phyloP scores from a whole-genome alignment of 163 green algal genomes.

The Prototheca cutis region DNA sequence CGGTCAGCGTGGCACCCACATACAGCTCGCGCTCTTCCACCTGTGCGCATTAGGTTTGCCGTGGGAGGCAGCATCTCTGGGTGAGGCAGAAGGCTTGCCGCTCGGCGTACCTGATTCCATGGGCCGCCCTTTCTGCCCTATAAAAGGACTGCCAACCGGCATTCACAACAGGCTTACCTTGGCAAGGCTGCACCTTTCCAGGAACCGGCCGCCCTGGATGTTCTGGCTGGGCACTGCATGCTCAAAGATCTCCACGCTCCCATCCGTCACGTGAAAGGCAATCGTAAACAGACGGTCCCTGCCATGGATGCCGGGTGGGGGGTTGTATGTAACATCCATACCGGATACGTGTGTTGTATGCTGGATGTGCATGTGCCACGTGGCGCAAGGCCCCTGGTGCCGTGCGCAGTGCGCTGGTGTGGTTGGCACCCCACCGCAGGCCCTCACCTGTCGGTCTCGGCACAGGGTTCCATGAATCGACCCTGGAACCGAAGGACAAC shows the following conservation, averaged over 20 bases:
- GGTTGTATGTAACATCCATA: not conserved
- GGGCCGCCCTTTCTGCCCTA: not conserved
- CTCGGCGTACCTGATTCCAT: not conserved
- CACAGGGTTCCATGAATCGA: not conserved
- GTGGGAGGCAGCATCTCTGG: not conserved
- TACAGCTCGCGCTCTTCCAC: constrained; percentile 59
- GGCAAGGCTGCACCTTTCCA: no score
- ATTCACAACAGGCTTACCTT: no score
- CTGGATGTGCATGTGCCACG: not conserved
- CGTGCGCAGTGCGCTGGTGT: not conserved
- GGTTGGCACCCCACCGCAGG: not conserved
- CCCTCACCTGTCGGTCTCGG: not conserved
- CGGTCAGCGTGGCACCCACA: constrained; percentile 51
- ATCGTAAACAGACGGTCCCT: not conserved
- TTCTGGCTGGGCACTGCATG: no score
- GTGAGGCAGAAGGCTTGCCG: not conserved
- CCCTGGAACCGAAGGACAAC: not conserved
- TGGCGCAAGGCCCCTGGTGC: not conserved
- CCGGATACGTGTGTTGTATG: not conserved
- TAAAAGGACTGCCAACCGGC: no score
- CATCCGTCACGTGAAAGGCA: no score
- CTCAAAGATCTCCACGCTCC: no score
- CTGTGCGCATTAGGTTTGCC: not conserved
- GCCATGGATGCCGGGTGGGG: not conserved
- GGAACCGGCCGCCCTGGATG: no score